Conservation (phyloP, 805 yeast species). For the Starmerella tilneyi region DNA sequence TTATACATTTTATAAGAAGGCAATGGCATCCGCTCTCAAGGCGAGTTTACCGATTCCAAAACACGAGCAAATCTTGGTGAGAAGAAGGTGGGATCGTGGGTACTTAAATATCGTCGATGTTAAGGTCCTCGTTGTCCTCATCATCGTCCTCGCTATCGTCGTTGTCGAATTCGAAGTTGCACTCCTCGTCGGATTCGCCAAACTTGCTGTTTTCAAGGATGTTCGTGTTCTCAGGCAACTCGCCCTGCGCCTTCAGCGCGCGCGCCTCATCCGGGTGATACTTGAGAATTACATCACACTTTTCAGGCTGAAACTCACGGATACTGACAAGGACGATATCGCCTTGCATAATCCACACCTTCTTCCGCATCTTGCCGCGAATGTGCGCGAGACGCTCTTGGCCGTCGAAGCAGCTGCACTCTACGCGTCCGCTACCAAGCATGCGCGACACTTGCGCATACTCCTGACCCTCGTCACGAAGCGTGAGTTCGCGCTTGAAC, state of each 20-base stretch:
- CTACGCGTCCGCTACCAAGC: conserved; percentile 97
- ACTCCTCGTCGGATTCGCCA: conserved; percentile 95
- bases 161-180: conserved; percentile 91
- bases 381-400: conserved; percentile 90
- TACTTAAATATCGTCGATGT: conserved; percentile 84
- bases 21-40: no score
- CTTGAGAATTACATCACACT: conserved; percentile 95
- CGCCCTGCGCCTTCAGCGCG: conserved; percentile 88
- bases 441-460: conserved; percentile 96
- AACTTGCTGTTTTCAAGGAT: conserved; percentile 96
- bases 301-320: conserved; percentile 97
- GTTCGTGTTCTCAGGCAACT: conserved; percentile 92
- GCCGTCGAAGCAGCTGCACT: conserved; percentile 92
- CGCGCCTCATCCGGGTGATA: conserved; percentile 97
- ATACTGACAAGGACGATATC: conserved; percentile 90
- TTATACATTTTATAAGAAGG: no score
- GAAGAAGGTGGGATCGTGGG: no score
- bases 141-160: conserved; percentile 64
- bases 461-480: conserved; percentile 94
- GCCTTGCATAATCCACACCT: conserved; percentile 99
- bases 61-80: no score
- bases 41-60: no score
- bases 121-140: conserved; percentile 52
- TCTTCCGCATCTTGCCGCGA: conserved; percentile 97
- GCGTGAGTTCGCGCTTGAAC: conserved; percentile 87